Conservation (phyloP, 768 basidiomycete species). For the Clavaria fumosa region DNA sequence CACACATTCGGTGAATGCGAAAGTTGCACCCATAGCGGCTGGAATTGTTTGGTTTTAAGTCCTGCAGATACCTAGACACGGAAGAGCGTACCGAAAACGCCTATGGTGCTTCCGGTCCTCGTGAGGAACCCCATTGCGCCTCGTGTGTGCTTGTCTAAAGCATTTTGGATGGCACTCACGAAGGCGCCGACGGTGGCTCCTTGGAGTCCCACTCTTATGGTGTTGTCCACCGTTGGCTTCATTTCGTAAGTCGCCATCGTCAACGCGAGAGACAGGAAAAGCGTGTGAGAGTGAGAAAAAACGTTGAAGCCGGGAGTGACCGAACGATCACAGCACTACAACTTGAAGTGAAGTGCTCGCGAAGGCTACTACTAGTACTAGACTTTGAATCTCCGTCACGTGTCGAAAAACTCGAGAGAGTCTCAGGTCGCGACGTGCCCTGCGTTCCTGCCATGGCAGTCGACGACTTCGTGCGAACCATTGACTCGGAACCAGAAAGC, state of each 20-base stretch:
- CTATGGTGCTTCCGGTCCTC: conserved; percentile 78
- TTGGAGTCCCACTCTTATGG: conserved; percentile 45
- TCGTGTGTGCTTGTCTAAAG: conserved; percentile 54
- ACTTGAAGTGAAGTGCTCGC: no score
- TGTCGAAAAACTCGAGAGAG: no score
- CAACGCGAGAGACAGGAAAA: no score
- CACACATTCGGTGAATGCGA: conserved; percentile 65
- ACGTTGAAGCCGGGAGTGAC: no score
- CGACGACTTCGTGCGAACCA: conserved; percentile 63
- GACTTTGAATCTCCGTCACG: no score
- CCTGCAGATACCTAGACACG: conserved; percentile 1
- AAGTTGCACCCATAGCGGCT: conserved; percentile 87
- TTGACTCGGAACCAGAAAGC: conserved; percentile 68
- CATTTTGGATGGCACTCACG: conserved; percentile 63
- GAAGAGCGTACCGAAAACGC: conserved; percentile 62
- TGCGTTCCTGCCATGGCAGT: conserved; percentile 19
- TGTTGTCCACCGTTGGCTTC: conserved; percentile 40
- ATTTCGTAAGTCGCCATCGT: conserved; percentile 29
- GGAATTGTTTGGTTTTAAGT: not conserved
- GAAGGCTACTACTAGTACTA: no score
- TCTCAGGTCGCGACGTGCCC: no score
- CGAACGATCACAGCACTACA: no score
- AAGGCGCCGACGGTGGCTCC: conserved; percentile 50
- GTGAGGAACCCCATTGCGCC: conserved; percentile 82
- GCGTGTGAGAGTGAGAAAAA: no score